These are phyloP conservation scores for Leccinum pellstonianum DNA, from an alignment of 768 basidiomycete species.

Conservation along the genomic window DNA sequence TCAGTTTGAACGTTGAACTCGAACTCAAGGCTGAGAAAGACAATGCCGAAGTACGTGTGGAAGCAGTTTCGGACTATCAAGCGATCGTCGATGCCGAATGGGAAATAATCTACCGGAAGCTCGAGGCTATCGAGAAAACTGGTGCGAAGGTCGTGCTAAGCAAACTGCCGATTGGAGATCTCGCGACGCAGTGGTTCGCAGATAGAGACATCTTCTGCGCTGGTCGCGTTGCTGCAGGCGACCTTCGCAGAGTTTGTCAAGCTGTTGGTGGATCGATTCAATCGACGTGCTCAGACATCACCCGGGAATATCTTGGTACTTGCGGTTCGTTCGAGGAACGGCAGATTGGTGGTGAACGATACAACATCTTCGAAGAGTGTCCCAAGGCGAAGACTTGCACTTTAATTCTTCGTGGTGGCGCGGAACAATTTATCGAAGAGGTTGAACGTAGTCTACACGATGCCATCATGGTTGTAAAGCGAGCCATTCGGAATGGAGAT, in stretches of 20 bases:
- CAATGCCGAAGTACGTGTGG: constrained; percentile 97
- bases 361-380: constrained; percentile 93
- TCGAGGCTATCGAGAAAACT: constrained; percentile 92
- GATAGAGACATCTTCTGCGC: constrained; percentile 99
- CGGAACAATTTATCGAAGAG: constrained; percentile 98
- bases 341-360: constrained; percentile 96
- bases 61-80: constrained; percentile 96
- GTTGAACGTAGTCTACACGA: constrained; percentile 97
- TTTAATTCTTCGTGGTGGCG: constrained; percentile 89
- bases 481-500: constrained; percentile 92
- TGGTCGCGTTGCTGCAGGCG: constrained; percentile 87
- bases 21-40: constrained; percentile 99
- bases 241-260: constrained; percentile 91
- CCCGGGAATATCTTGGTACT: constrained; percentile 86
- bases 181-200: constrained; percentile 99
- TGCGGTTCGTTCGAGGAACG: constrained; percentile 91
- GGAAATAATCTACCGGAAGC: constrained; percentile 98
- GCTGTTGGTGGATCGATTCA: constrained; percentile 95
- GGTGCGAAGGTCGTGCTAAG: constrained; percentile 97
- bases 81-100: constrained; percentile 99
- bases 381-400: constrained; percentile 96
- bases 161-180: constrained; percentile 96
- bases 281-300: constrained; percentile 92
- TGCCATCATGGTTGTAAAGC: constrained; percentile 99
- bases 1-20: constrained; percentile 95